These are phyloP conservation scores for Mucor mucedo DNA, from an alignment of 371 early-diverging fungal species.

Conservation along the genomic window DNA sequence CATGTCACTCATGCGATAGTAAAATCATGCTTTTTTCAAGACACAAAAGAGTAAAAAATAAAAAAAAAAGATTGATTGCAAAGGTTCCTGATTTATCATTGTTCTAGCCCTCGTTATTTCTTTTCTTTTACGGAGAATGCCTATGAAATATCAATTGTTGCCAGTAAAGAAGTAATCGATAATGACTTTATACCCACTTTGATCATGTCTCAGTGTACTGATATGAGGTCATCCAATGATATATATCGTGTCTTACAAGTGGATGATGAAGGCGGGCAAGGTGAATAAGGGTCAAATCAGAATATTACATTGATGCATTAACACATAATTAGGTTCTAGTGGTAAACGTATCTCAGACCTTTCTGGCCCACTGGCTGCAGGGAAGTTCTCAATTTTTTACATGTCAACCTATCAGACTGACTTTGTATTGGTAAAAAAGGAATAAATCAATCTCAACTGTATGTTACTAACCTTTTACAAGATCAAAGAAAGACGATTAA, in stretches of 20 bases:
- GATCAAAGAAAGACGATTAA: slow-evolving; percentile 68
- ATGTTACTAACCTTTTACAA: slow-evolving; percentile 22
- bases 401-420: slow-evolving; percentile 81
- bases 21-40: slow-evolving; percentile 64
- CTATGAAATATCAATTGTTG: slow-evolving; percentile 74
- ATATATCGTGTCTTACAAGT: slow-evolving; percentile 73
- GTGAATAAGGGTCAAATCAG: slow-evolving; percentile 33
- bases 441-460: neutral
- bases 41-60: slow-evolving; percentile 36
- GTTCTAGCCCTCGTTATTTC: slow-evolving; percentile 61
- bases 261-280: slow-evolving; percentile 71
- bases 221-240: slow-evolving; percentile 56
- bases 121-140: slow-evolving; percentile 80
- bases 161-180: slow-evolving; percentile 60
- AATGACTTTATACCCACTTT: slow-evolving; percentile 56
- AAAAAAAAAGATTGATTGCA: neutral
- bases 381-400: slow-evolving; percentile 71
- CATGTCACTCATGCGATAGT: slow-evolving; percentile 70
- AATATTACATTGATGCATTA: neutral
- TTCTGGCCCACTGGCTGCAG: slow-evolving; percentile 69
- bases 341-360: slow-evolving; percentile 77
- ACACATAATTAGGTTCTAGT: slow-evolving; percentile 55
- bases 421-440: slow-evolving; percentile 64
- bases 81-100: neutral
- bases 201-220: slow-evolving; percentile 40